Conservation (phyloP, 306 rosid species). For the Alnus glutinosa region DNA sequence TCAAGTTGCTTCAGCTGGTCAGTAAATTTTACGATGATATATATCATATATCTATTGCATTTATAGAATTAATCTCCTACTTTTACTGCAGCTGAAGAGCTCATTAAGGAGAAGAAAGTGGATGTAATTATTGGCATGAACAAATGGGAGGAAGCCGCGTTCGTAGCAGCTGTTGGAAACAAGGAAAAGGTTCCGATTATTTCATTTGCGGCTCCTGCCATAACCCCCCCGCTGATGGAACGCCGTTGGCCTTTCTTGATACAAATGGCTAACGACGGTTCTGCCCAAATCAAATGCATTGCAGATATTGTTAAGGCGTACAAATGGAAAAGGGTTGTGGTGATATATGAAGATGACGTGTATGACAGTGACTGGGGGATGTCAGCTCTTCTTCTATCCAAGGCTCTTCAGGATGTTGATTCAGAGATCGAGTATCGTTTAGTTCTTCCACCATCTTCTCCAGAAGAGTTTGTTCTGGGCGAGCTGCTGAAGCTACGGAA, state of each 20-base stretch:
- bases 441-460: constrained; percentile 51
- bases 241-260: constrained; percentile 62
- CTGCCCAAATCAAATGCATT: constrained; percentile 48
- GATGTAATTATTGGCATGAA: constrained; percentile 49
- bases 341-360: constrained; percentile 47
- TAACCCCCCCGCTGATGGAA: constrained; percentile 29
- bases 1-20: constrained; percentile 46
- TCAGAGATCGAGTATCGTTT: constrained; percentile 54
- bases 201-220: constrained; percentile 49
- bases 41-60: too few species aligned
- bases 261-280: constrained; percentile 38
- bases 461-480: constrained; percentile 34
- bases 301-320: constrained; percentile 38
- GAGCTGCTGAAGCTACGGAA: constrained; percentile 39
- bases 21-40: constrained; percentile 15
- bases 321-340: constrained; percentile 44
- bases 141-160: constrained; percentile 57
- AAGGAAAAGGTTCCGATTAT: constrained; percentile 43
- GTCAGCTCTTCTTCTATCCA: constrained; percentile 43
- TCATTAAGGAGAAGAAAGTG: constrained; percentile 40
- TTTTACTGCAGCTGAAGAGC: constrained; percentile 44
- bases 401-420: constrained; percentile 50
- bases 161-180: constrained; percentile 54
- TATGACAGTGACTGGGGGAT: constrained; percentile 46
- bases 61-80: neutral